These are phyloP conservation scores for Aspergillus ibericus DNA, from an alignment of 2,329 filamentous ascomycete species.

Conservation along the genomic window DNA sequence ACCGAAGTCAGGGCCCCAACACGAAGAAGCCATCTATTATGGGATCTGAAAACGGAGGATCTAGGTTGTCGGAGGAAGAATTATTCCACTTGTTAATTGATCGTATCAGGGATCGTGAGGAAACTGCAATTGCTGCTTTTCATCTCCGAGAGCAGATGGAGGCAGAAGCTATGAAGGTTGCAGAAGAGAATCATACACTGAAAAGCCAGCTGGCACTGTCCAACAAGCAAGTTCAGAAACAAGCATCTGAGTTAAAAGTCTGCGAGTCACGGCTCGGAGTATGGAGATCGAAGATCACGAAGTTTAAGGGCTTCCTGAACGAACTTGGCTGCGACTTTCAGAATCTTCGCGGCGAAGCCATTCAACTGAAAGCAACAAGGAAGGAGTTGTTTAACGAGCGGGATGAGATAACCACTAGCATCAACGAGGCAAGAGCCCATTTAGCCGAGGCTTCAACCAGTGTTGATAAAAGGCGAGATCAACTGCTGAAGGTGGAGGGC, in stretches of 20 bases:
- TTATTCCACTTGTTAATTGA: constrained; percentile 38
- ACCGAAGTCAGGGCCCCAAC: constrained; percentile 3
- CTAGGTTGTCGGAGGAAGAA: constrained; percentile 33
- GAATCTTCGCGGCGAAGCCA: constrained; percentile 30
- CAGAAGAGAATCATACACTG: constrained; percentile 31
- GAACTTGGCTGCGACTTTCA: constrained; percentile 37
- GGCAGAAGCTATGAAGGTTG: constrained; percentile 22
- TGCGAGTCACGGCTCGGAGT: constrained; percentile 28
- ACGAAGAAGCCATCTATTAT: not conserved
- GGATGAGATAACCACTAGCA: constrained; percentile 20
- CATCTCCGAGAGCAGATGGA: constrained; percentile 29
- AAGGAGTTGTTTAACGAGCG: constrained; percentile 27
- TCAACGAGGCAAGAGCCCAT: constrained; percentile 27
- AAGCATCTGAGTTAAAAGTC: constrained; percentile 20
- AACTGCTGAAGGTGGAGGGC: constrained; percentile 21
- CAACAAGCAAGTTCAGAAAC: constrained; percentile 20
- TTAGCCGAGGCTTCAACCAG: constrained; percentile 17
- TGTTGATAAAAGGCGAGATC: constrained; percentile 20
- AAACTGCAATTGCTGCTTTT: constrained; percentile 27
- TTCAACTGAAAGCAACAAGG: constrained; percentile 27
- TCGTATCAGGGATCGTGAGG: constrained; percentile 36
- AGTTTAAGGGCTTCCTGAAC: constrained; percentile 33
- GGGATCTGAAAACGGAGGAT: not conserved
- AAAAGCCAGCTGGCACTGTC: constrained; percentile 23
- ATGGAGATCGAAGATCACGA: constrained; percentile 38